A percentile compares a stretch with the other conserved stretches of the same genome.
These are phyloP conservation scores for Diversispora eburnea DNA, from an alignment of 192 early-diverging fungal species.

Conservation along the genomic window DNA sequence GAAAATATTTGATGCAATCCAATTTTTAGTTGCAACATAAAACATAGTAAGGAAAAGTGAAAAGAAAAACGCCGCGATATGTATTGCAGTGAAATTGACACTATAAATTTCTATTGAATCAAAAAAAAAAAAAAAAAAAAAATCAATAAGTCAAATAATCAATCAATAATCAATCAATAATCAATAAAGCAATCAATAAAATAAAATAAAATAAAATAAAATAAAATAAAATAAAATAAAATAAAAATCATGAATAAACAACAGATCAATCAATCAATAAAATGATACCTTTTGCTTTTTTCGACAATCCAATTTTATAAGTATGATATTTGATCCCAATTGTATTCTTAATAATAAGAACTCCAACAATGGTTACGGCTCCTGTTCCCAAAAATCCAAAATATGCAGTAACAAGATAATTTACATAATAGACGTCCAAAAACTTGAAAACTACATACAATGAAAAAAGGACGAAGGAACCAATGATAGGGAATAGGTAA, in stretches of 20 bases:
- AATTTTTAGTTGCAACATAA: slow-evolving; percentile 87
- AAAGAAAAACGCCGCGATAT: slow-evolving; percentile 55
- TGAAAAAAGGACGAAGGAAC: slow-evolving; percentile 73
- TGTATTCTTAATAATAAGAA: slow-evolving; percentile 50
- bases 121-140: too few relatives aligned
- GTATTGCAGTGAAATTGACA: slow-evolving; percentile 61
- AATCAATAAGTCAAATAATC: slow-evolving; percentile 6
- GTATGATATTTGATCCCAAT: slow-evolving; percentile 55
- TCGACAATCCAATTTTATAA: slow-evolving; percentile 68
- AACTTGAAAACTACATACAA: slow-evolving; percentile 88
- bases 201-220: background rate
- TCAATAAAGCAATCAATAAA: background rate
- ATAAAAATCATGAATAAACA: too few relatives aligned
- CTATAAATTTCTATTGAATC: slow-evolving; percentile 46
- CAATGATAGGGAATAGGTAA: slow-evolving; percentile 89
- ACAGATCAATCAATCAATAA: slow-evolving; percentile 10
- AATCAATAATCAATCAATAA: background rate
- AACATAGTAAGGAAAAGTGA: slow-evolving; percentile 61
- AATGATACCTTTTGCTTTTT: slow-evolving; percentile 57
- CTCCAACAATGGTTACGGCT: slow-evolving; percentile 61
- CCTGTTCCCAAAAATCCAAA: slow-evolving; percentile 82
- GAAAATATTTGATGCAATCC: slow-evolving; percentile 86
- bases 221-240: too few relatives aligned
- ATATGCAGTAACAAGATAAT: slow-evolving; percentile 77
- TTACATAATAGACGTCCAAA: slow-evolving; percentile 81